Evolutionary conservation across 345 rosid species (phyloP).

Genomic region (Stellera chamaejasme): DNA sequence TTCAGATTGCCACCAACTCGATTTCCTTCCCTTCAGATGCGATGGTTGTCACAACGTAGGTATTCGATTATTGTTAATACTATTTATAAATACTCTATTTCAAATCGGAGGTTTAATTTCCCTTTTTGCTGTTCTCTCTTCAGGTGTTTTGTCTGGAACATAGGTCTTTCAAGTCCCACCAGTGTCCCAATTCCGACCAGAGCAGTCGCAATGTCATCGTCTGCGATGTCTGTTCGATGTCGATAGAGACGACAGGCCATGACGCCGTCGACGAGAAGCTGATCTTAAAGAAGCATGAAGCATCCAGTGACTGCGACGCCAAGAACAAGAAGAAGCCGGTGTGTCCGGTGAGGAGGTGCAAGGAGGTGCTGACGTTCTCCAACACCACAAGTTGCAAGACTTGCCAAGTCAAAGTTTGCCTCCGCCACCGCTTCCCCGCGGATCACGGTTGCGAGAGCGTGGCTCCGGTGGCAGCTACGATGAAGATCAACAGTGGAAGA

Average conservation of each 20-base stretch:
- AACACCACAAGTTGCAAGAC: constrained; percentile 64
- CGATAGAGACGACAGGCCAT: constrained; percentile 56
- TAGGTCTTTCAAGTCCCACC: constrained; percentile 57
- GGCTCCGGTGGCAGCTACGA: constrained; percentile 2
- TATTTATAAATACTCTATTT: not conserved
- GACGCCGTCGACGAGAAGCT: constrained; percentile 32
- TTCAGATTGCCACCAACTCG: constrained; percentile 66
- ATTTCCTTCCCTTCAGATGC: constrained; percentile 80
- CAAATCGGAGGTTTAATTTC: not conserved
- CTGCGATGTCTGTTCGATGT: constrained; percentile 55
- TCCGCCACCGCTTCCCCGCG: constrained; percentile 68
- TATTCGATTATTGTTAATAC: not conserved
- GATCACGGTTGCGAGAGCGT: constrained; percentile 52
- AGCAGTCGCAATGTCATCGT: constrained; percentile 58
- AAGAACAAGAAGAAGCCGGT: constrained; percentile 51
- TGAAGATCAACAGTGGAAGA: constrained; percentile 18
- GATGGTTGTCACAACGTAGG: constrained; percentile 57
- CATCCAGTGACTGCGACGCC: constrained; percentile 57
- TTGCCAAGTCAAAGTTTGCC: constrained; percentile 60
- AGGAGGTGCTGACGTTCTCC: constrained; percentile 53
- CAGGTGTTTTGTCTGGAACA: constrained; percentile 81
- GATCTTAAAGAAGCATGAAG: constrained; percentile 44
- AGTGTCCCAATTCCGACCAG: constrained; percentile 51
- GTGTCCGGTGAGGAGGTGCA: constrained; percentile 64
- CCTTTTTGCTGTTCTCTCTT: not conserved